Base-by-base conservation (phyloP, 345 rosid species). In the Sonneratia alba region DNA sequence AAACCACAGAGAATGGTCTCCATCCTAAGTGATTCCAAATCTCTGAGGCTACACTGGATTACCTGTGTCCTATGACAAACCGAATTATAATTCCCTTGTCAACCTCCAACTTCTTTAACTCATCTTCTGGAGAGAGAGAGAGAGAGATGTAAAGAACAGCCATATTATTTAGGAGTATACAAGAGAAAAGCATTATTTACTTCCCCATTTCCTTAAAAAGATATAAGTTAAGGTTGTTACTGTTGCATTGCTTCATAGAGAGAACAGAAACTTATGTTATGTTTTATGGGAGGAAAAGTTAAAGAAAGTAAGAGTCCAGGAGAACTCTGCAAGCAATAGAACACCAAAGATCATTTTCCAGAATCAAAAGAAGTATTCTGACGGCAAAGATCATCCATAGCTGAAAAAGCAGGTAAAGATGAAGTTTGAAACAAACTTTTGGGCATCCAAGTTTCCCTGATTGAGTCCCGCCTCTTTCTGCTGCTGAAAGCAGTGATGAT, bases 401-500 rank as follows among this genome's bases (percentile, higher is more conserved):
- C 57, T 7, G 34, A 57, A 53, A 27, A 48, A 16, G 15, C 45
- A 49, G 69, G 38, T 49, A 21, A 49, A 27, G 47, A 12, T 18
- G 32, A 40, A 64, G 12, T 13, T 38, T 9, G 62, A 45, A 36
- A 40, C 27, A 43, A 56, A 47, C 97, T 97, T 86, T 83, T 85
- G 22, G 85, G 97, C 89, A 90, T 76, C 96, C 91, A 90, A 63
- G 89, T 85, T 70, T 86, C 83, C 77, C 96, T 84, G 68, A 90
- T 86, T n/a, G 96, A 90, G 70, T 90, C 89, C 72, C 96, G 77
- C 71, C 92, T 80, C 70, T 86, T 90, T 82, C 96, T 85, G 78
- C 92, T 90, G 81, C 96, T 86, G 82, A 90, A 90, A 65, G 91
- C 91, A 42, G 96, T 90, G 10, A 86, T 86, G 77, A 90, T 85